phyloP scores from a whole-genome alignment of 306 rosid species.

The Carpinus fangiana region DNA sequence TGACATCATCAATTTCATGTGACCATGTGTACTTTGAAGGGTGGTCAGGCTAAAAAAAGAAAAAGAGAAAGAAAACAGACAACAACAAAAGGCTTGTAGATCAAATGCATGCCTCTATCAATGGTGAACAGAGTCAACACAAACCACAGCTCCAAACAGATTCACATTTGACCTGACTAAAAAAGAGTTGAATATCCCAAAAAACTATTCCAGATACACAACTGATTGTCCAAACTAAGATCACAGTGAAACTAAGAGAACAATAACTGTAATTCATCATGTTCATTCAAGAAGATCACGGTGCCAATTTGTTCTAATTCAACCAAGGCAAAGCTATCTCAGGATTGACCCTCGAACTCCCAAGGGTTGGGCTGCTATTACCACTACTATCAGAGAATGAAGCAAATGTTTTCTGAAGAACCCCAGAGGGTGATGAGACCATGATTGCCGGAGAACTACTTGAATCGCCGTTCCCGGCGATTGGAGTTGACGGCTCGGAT shows the following conservation, averaged over 20 bases:
- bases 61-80: too few species aligned
- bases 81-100: too few species aligned
- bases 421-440: conserved; percentile 69
- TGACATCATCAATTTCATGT: background rate
- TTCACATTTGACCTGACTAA: too few species aligned
- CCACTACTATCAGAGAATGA: conserved; percentile 72
- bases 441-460: conserved; percentile 41
- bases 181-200: too few species aligned
- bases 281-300: background rate
- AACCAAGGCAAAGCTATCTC: conserved; percentile 52
- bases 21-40: background rate
- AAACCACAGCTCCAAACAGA: too few species aligned
- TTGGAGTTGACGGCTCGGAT: conserved; percentile 48
- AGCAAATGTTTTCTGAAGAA: conserved; percentile 58
- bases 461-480: conserved; percentile 39
- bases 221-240: background rate
- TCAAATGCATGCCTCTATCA: too few species aligned
- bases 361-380: conserved; percentile 60
- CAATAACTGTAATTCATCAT: background rate
- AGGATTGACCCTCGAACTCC: conserved; percentile 50
- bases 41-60: background rate
- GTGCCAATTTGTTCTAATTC: conserved; percentile 35
- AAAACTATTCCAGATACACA: too few species aligned
- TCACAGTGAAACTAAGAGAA: background rate
- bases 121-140: too few species aligned